A percentile compares a stretch with the other conserved stretches of the same genome.
phyloP scores from a whole-genome alignment of 768 basidiomycete genomes.

The Stropharia rugosoannulata region DNA sequence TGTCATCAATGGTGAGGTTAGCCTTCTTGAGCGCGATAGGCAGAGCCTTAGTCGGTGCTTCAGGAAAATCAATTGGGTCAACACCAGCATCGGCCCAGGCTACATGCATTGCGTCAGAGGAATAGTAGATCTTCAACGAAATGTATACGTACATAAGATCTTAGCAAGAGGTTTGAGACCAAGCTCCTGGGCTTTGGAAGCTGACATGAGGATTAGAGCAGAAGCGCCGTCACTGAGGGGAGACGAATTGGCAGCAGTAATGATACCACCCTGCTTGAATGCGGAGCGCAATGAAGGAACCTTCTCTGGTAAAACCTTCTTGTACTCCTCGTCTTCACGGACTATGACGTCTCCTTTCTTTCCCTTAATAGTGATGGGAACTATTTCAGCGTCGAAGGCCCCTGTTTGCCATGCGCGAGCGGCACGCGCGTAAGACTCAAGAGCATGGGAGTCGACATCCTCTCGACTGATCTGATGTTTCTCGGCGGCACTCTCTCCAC shows the following conservation, averaged over 20 bases:
- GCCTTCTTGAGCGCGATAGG: slow-evolving; percentile 88
- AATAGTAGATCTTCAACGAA: slow-evolving; percentile 1
- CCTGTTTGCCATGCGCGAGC: slow-evolving; percentile 89
- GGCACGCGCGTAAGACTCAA: slow-evolving; percentile 94
- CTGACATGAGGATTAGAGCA: slow-evolving; percentile 92
- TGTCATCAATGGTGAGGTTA: slow-evolving; percentile 78
- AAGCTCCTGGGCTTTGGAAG: slow-evolving; percentile 88
- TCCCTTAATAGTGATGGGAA: slow-evolving; percentile 86
- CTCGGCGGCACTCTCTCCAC: slow-evolving; percentile 82
- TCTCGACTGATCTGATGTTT: slow-evolving; percentile 85
- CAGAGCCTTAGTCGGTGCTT: slow-evolving; percentile 89
- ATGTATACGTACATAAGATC: slow-evolving; percentile 73
- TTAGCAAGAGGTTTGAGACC: slow-evolving; percentile 92
- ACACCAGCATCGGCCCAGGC: slow-evolving; percentile 97
- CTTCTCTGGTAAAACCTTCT: slow-evolving; percentile 94
- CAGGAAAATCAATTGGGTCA: slow-evolving; percentile 96
- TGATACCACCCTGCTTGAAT: slow-evolving; percentile 86
- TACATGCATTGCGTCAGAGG: slow-evolving; percentile 28
- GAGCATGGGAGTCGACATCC: slow-evolving; percentile 85
- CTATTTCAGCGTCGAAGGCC: slow-evolving; percentile 84
- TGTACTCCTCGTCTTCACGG: slow-evolving; percentile 97
- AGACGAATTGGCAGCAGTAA: slow-evolving; percentile 97
- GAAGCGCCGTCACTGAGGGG: slow-evolving; percentile 95
- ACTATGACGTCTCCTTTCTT: slow-evolving; percentile 92
- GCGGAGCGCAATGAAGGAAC: slow-evolving; percentile 84